Percentiles rank a stretch among this genome's conserved stretches.
These are phyloP conservation scores for Hypoxylon perforatum DNA, from an alignment of 495 filamentous ascomycete species.

Conservation along the genomic window DNA sequence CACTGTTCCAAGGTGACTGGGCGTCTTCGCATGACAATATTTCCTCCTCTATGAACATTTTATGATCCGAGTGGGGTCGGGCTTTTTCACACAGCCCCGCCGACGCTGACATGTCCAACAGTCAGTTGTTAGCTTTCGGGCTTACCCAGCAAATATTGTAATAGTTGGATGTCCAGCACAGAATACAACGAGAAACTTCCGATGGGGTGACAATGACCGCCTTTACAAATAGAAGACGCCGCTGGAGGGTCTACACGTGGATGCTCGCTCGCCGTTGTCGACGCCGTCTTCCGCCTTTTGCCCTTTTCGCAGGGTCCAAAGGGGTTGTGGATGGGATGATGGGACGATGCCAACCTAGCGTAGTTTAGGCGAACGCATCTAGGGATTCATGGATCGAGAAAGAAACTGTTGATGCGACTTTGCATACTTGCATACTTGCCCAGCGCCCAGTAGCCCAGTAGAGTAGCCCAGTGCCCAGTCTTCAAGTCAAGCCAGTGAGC, in stretches of 20 bases:
- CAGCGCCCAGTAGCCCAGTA: slow-evolving; percentile 7
- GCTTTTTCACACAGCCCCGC: slow-evolving; percentile 40
- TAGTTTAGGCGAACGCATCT: slow-evolving; percentile 22
- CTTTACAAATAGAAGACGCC: slow-evolving; percentile 34
- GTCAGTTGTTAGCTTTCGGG: slow-evolving; percentile 31
- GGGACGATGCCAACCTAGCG: slow-evolving; percentile 30
- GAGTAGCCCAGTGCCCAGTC: too few species aligned
- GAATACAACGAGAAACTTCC: slow-evolving; percentile 36
- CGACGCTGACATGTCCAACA: slow-evolving; percentile 43
- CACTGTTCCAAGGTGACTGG: slow-evolving; percentile 20
- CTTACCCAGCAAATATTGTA: slow-evolving; percentile 26
- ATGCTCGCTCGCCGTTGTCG: slow-evolving; percentile 18
- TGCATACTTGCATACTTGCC: neutral
- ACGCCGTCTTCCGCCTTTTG: slow-evolving; percentile 7
- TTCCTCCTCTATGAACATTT: slow-evolving; percentile 16
- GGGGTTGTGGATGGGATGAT: slow-evolving; percentile 19
- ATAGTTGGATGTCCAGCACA: slow-evolving; percentile 30
- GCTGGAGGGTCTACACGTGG: slow-evolving; percentile 40
- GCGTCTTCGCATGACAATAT: slow-evolving; percentile 33
- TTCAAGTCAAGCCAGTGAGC: slow-evolving; percentile 16
- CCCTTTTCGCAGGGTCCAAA: neutral
- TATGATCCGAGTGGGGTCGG: slow-evolving; percentile 37
- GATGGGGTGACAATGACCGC: slow-evolving; percentile 31
- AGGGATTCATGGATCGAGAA: slow-evolving; percentile 22
- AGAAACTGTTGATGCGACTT: slow-evolving; percentile 26